Base-by-base conservation (phyloP, 306 rosid species). In the Malus asiatica region DNA sequence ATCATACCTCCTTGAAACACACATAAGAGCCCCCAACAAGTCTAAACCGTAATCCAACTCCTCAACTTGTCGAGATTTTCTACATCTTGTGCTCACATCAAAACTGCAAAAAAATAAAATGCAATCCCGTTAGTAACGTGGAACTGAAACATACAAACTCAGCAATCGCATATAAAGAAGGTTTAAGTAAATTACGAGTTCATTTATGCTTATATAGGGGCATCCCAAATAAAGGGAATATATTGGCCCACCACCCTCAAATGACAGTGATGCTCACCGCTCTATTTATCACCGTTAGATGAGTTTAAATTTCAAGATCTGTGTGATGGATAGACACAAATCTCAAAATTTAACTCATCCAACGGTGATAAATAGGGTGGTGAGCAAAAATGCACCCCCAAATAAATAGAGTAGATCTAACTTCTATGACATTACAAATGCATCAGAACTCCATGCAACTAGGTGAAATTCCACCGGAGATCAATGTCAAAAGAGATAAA, bases 51-150 rank as follows among this genome's bases (percentile, higher is more conserved):
- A 35, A 38, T 46, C 80, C 19, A 29, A 67, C 70, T 70, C 70
- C 72, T 77, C 73, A 18, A 79, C 58, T 77, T 68, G 78, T 70
- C 51, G 40, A 74, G 53, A 70, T 71, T 57, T 76, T 75, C 30
- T 74, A 27, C 78, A 63, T 68, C 73, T 71, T 77, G 45, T 73
- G 42, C 76, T 74, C 62, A 73, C 58, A 46, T 64, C 77, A 79
- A 66, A 68, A 83, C 96, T 91, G 90, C 81, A 79, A 79, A 82
- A 76, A 76, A 58, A 52, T 16, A 46, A 14, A 14, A 53, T 10
- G 52, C 62, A 75, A 10, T 63, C 23, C 69, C 20, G 9, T 86
- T 12, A 84, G 76, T 71, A 55, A 71, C 29, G 55, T 22, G 23
- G 5, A 73, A 55, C 42, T 35, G 22, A 30, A 44, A 38, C 2